These are phyloP conservation scores for Coemansia furcata DNA, from an alignment of 192 early-diverging fungal genomes.

Conservation along the genomic window DNA sequence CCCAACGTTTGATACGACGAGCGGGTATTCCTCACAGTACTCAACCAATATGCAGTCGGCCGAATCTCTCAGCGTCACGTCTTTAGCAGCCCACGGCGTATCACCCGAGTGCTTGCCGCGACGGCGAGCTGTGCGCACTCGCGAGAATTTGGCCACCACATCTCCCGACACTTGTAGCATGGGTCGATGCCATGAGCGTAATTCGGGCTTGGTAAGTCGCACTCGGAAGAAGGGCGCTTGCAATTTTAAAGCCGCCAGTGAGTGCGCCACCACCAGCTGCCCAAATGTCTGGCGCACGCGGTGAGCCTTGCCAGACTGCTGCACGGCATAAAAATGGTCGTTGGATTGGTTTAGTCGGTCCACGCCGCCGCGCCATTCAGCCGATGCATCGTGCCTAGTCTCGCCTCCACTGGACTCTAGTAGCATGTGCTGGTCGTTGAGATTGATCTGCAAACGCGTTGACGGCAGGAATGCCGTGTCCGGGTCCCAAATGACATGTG, in stretches of 20 bases:
- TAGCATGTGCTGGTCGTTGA: conserved; percentile 77
- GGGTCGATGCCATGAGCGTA: conserved; percentile 89
- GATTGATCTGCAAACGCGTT: conserved; percentile 58
- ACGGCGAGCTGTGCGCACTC: conserved; percentile 71
- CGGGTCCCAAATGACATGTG: conserved; percentile 80
- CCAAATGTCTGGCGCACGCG: conserved; percentile 87
- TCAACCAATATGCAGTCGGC: conserved; percentile 82
- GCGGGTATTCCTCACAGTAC: conserved; percentile 96
- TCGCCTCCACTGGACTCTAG: conserved; percentile 62
- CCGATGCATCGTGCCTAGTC: conserved; percentile 57
- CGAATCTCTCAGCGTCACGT: conserved; percentile 86
- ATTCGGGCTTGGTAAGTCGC: conserved; percentile 73
- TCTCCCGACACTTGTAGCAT: conserved; percentile 63
- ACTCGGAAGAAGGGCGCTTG: conserved; percentile 81
- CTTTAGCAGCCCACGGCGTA: conserved; percentile 76
- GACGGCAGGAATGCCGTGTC: conserved; percentile 56
- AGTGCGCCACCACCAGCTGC: conserved; percentile 79
- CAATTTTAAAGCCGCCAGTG: conserved; percentile 80
- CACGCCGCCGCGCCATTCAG: conserved; percentile 45
- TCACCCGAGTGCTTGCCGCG: conserved; percentile 68
- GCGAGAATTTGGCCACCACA: conserved; percentile 66
- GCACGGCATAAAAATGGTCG: conserved; percentile 80
- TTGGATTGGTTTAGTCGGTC: conserved; percentile 87
- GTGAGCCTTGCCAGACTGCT: conserved; percentile 62
- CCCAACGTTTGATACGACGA: conserved; percentile 86